Percentiles rank a stretch among this genome's conserved stretches.
Evolutionary conservation across 768 basidiomycete genomes (phyloP).

Genomic region (Tylopilus sp.): DNA sequence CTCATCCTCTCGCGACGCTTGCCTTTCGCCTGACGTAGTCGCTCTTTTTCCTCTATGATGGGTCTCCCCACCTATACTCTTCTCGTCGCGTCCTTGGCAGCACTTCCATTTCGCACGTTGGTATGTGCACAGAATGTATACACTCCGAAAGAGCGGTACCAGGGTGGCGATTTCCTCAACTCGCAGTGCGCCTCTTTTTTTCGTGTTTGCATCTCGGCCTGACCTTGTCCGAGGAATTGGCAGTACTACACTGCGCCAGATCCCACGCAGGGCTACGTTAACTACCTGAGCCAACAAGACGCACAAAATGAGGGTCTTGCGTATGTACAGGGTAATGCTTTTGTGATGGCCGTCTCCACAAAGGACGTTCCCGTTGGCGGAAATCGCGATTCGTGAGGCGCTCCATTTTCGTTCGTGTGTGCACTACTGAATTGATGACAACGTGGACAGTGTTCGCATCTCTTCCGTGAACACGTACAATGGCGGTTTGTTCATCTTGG

Average conservation of each 20-base stretch:
- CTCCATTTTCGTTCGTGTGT: background rate
- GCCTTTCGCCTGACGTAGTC: too few species aligned
- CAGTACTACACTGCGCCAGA: slow-evolving; percentile 57
- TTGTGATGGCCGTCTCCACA: slow-evolving; percentile 54
- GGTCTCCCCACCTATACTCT: slow-evolving; percentile 19
- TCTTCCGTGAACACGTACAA: slow-evolving; percentile 54
- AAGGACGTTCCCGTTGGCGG: slow-evolving; percentile 44
- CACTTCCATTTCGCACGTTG: slow-evolving; percentile 28
- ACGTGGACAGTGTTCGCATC: slow-evolving; percentile 55
- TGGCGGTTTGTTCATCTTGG: slow-evolving; percentile 69
- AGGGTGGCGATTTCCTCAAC: slow-evolving; percentile 52
- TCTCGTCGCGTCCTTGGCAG: slow-evolving; percentile 24
- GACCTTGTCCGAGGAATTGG: slow-evolving; percentile 42
- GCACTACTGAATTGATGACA: background rate
- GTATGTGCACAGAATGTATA: slow-evolving; percentile 31
- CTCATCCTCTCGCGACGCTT: background rate
- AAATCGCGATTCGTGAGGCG: slow-evolving; percentile 48
- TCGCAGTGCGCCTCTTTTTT: slow-evolving; percentile 38
- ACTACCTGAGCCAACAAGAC: slow-evolving; percentile 46
- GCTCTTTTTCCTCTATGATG: background rate
- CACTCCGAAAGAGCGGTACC: slow-evolving; percentile 32
- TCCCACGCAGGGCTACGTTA: slow-evolving; percentile 69
- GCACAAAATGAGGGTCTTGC: slow-evolving; percentile 54
- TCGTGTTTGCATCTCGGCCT: background rate
- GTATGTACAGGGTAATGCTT: slow-evolving; percentile 54